These are phyloP conservation scores for Acmispon strigosus DNA, from an alignment of 306 rosid species.

Conservation along the genomic window DNA sequence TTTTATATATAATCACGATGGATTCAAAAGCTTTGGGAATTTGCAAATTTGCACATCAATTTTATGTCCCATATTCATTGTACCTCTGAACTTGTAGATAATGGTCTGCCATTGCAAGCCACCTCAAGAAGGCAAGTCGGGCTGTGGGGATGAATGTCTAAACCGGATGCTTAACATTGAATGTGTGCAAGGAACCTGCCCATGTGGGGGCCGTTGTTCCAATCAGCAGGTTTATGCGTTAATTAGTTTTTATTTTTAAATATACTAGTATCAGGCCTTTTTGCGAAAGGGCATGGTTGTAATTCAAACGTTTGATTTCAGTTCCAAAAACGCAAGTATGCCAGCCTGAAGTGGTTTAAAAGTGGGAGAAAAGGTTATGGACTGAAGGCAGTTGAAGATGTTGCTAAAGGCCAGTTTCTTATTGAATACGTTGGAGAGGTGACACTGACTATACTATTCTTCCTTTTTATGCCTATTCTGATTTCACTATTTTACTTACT, in stretches of 20 bases:
- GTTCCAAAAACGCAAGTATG: conserved; percentile 90
- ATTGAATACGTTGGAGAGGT: conserved; percentile 99
- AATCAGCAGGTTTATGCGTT: conserved; percentile 81
- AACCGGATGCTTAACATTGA: conserved; percentile 92
- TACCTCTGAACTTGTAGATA: conserved; percentile 40
- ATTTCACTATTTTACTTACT: background rate
- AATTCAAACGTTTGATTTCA: conserved; percentile 38
- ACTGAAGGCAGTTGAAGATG: conserved; percentile 59
- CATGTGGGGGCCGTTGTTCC: conserved; percentile 83
- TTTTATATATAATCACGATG: conserved; percentile 4
- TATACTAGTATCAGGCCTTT: background rate
- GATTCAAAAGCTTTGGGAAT: background rate
- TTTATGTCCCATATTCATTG: conserved; percentile 11
- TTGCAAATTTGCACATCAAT: background rate
- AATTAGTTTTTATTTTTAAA: conserved; percentile 9
- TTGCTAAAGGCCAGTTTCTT: conserved; percentile 71
- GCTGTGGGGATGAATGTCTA: conserved; percentile 95
- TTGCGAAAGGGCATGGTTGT: conserved; percentile 27
- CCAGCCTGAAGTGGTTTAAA: conserved; percentile 69
- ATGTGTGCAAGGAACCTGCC: conserved; percentile 88
- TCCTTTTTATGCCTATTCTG: background rate
- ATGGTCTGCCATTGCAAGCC: conserved; percentile 94
- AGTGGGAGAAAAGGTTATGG: conserved; percentile 96
- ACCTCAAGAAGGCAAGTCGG: conserved; percentile 49
- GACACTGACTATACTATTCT: conserved; percentile 15